Percentiles rank a stretch among this genome's conserved stretches.
phyloP scores from a whole-genome alignment of 306 rosid genomes.

The Pueraria montana region DNA sequence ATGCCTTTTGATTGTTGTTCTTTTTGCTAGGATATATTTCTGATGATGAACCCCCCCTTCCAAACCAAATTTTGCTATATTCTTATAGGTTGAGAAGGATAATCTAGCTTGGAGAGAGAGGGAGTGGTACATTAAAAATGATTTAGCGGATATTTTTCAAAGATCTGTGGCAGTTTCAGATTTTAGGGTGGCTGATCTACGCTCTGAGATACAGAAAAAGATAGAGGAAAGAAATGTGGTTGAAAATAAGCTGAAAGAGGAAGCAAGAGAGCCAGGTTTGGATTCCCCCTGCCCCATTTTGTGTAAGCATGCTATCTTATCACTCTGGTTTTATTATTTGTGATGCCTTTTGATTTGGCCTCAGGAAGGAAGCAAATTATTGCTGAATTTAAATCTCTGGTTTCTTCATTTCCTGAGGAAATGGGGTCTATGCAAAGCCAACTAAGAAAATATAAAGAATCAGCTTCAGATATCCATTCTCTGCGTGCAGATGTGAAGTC shows the following conservation, averaged over 20 bases:
- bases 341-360: constrained; percentile 51
- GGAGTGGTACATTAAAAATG: constrained; percentile 83
- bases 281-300: neutral
- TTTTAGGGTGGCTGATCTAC: constrained; percentile 70
- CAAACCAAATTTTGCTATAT: constrained; percentile 38
- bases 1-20: constrained; percentile 48
- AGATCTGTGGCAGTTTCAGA: constrained; percentile 75
- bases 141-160: constrained; percentile 74
- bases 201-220: constrained; percentile 70
- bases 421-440: constrained; percentile 93
- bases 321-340: constrained; percentile 19
- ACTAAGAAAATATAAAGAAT: constrained; percentile 81
- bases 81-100: constrained; percentile 91
- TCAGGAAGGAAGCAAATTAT: constrained; percentile 92
- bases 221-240: constrained; percentile 66
- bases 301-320: constrained; percentile 23
- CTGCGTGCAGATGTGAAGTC: constrained; percentile 87
- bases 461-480: constrained; percentile 88
- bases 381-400: constrained; percentile 82
- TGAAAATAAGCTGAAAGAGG: constrained; percentile 79
- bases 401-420: constrained; percentile 94
- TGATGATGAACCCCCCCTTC: constrained; percentile 42
- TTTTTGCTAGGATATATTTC: constrained; percentile 40
- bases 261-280: constrained; percentile 85
- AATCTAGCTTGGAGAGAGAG: constrained; percentile 86